Base-by-base conservation (phyloP, 1,139 yeast species). In the Lodderomyces margitis region DNA sequence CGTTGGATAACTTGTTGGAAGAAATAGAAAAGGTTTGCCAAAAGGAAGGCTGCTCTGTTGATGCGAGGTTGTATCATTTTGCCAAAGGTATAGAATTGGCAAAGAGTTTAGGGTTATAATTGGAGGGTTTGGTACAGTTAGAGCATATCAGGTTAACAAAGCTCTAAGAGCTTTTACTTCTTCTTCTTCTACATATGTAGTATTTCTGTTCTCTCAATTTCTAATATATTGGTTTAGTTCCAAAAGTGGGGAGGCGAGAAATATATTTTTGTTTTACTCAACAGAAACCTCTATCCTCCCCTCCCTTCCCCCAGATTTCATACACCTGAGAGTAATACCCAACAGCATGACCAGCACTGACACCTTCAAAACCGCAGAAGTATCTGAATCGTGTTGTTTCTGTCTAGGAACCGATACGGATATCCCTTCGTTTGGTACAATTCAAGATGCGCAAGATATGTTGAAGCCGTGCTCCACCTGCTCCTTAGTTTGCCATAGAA, bases 11-110 rank as follows among this genome's bases (percentile, higher is more conserved):
- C 21, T 74, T 91, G 42, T 78, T 82, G n/a, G 70, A 68, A 16
- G 75, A 70, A 31, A 61, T 91, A 58, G 65, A 66, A 12, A 58
- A 67, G 27, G 61, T 89, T 16, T 75, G 62, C 44, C 47, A 70
- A 25, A 55, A 60, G 3, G 75, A 85, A 59, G 96, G 95, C 0
- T 87, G 80, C 59, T 76, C 78, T 24, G 66, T 91, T 16, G 98
- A 91, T 64, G 91, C 96, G 2, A 79, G 96, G 52, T 80, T 92
- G 46, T 89, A 87, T 60, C 88, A 86, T 57, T 76, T 87, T 42
- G 95, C 96, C 16, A 81, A 81, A 43, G 98, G 98, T 0, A 51
- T 70, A 34, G 61, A 57, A 32, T 42, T 60, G 25, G 40, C 40
- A 4, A 30, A 21, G 14, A 16, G 16, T 15, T 28, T 28, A n/a